Evolutionary conservation across 2,329 filamentous ascomycete species (phyloP).

Genomic region (Seiridium cupressi): DNA sequence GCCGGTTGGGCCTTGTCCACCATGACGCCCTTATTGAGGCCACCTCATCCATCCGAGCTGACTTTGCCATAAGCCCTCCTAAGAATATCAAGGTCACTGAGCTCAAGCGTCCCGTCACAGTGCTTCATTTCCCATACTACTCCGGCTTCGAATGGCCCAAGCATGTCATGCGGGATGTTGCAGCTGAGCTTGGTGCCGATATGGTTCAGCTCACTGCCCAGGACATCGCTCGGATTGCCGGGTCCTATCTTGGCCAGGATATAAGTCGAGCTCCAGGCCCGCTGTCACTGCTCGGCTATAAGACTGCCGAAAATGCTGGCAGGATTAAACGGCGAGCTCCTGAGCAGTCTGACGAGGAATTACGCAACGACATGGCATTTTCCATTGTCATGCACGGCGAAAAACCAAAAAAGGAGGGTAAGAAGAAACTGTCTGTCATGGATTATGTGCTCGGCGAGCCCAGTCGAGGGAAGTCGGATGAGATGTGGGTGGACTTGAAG

Average conservation of each 20-base stretch:
- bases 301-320: conserved; percentile 53
- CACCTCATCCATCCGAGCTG: conserved; percentile 20
- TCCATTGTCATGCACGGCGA: conserved; percentile 15
- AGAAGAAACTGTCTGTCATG: conserved; percentile 31
- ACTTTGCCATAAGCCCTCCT: conserved; percentile 21
- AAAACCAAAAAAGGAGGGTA: conserved; percentile 18
- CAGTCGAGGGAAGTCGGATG: conserved; percentile 34
- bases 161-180: background rate
- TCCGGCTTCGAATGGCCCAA: conserved; percentile 19
- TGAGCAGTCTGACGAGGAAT: background rate
- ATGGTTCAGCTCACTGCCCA: conserved; percentile 36
- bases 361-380: conserved; percentile 9
- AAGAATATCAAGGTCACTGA: conserved; percentile 19
- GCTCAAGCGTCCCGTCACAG: conserved; percentile 24
- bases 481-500: conserved; percentile 63
- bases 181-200: background rate
- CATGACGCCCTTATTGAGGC: conserved; percentile 20
- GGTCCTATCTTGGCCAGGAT: conserved; percentile 67
- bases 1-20: conserved; percentile 14
- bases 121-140: conserved; percentile 23
- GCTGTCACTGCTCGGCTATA: conserved; percentile 55
- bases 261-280: conserved; percentile 41
- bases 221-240: conserved; percentile 68
- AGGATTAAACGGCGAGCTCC: conserved; percentile 24
- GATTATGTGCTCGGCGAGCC: conserved; percentile 43